Evolutionary conservation across 257 asterid genomes (phyloP).

Genomic region (Verbena officinalis): DNA sequence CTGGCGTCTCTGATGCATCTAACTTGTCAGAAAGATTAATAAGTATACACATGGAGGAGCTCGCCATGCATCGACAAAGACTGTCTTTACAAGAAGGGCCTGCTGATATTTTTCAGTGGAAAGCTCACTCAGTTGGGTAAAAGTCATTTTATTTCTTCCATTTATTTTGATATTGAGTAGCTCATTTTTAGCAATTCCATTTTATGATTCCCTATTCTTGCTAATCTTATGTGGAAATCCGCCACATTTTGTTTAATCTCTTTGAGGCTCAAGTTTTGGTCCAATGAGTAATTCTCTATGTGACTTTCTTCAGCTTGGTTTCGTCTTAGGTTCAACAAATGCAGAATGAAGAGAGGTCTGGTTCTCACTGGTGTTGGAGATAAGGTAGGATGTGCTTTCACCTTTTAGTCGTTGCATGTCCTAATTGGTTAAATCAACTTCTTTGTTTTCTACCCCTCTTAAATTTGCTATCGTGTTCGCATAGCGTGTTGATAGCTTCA

Average conservation of each 20-base stretch:
- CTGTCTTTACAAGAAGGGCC: constrained; percentile 53
- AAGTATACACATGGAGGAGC: constrained; percentile 59
- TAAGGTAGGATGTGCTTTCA: constrained; percentile 58
- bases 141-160: constrained; percentile 24
- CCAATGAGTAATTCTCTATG: constrained; percentile 22
- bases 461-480: not conserved
- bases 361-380: constrained; percentile 95
- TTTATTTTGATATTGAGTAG: not conserved
- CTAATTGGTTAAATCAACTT: constrained; percentile 1
- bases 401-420: constrained; percentile 16
- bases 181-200: not conserved
- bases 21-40: constrained; percentile 41
- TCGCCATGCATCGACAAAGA: constrained; percentile 69
- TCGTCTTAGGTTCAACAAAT: constrained; percentile 63
- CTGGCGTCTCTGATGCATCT: constrained; percentile 39
- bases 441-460: constrained; percentile 2
- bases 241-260: constrained; percentile 15
- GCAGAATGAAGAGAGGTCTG: constrained; percentile 93
- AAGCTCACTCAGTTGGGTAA: constrained; percentile 84
- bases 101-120: constrained; percentile 67
- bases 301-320: constrained; percentile 31
- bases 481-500: not conserved
- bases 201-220: not conserved
- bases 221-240: constrained; percentile 8
- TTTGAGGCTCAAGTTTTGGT: constrained; percentile 28